Percentiles rank a stretch among this genome's conserved stretches.
These are phyloP conservation scores for Trichoderma citrinoviride DNA, from an alignment of 2,329 filamentous ascomycete species.

Conservation along the genomic window DNA sequence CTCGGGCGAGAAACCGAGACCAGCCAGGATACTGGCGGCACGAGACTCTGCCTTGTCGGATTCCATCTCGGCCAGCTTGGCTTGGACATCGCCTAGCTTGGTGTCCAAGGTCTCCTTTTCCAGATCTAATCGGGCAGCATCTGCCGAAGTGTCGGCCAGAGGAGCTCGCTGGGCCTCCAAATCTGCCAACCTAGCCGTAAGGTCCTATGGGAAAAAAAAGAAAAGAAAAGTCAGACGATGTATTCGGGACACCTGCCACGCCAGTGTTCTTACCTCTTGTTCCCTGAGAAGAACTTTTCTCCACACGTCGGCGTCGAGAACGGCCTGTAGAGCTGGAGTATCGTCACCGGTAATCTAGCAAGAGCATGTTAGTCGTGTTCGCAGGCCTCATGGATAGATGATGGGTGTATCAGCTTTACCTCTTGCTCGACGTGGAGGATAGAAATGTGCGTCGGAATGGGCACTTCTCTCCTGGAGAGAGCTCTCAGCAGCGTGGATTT, in stretches of 20 bases:
- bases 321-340: conserved; percentile 89
- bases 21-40: conserved; percentile 92
- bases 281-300: conserved; percentile 90
- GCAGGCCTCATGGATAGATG: not conserved
- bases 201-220: conserved; percentile 59
- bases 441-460: conserved; percentile 95
- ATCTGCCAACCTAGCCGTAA: conserved; percentile 68
- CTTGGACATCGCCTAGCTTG: conserved; percentile 86
- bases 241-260: conserved; percentile 21
- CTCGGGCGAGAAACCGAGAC: conserved; percentile 93
- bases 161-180: conserved; percentile 75
- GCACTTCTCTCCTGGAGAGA: conserved; percentile 85
- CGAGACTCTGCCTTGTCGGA: conserved; percentile 96
- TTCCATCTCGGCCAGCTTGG: conserved; percentile 96
- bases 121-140: conserved; percentile 79
- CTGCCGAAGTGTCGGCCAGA: conserved; percentile 87
- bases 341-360: conserved; percentile 85
- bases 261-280: conserved; percentile 62
- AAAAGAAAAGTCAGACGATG: not conserved
- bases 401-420: conserved; percentile 49
- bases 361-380: not conserved
- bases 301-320: conserved; percentile 97
- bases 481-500: conserved; percentile 93
- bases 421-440: conserved; percentile 99
- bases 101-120: conserved; percentile 88